These are phyloP conservation scores for Phaeoacremonium minimum DNA, from an alignment of 2,329 filamentous ascomycete genomes.

Conservation along the genomic window DNA sequence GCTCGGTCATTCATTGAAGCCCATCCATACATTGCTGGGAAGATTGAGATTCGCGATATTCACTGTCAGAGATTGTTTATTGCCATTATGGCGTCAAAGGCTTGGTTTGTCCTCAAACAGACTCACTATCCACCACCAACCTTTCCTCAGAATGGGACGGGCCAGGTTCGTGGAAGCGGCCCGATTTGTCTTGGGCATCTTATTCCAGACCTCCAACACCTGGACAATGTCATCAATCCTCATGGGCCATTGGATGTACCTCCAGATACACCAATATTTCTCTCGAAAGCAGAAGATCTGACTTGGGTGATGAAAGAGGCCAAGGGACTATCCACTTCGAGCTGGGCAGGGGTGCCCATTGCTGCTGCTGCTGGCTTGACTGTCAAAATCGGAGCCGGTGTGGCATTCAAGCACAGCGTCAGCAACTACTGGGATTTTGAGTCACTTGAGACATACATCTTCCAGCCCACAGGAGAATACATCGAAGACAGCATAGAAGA, in stretches of 20 bases:
- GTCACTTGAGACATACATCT: constrained; percentile 1
- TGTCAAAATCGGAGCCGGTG: background rate
- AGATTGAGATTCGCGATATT: too few relatives aligned
- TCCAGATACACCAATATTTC: constrained; percentile 2
- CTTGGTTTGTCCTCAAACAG: constrained; percentile 7
- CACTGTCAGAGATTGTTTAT: too few relatives aligned
- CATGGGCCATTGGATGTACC: constrained; percentile 2
- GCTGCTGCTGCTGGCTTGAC: background rate
- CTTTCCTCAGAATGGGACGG: constrained; percentile 3
- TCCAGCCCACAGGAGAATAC: background rate
- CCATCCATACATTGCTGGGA: too few relatives aligned
- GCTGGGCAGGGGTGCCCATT: background rate
- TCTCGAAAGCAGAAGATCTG: background rate
- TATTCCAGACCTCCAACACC: constrained; percentile 6
- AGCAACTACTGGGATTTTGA: background rate
- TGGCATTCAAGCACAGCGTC: background rate
- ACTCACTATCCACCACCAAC: constrained; percentile 5
- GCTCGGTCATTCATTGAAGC: too few relatives aligned
- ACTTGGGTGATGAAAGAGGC: constrained; percentile 1
- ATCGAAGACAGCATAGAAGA: constrained; percentile 1
- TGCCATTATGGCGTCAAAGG: constrained; percentile 1
- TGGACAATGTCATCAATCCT: constrained; percentile 5
- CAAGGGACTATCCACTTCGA: background rate
- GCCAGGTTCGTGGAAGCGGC: constrained; percentile 1
- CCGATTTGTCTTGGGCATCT: constrained; percentile 6